phyloP scores from a whole-genome alignment of 2,329 filamentous ascomycete species.

The Juglanconis oblonga region DNA sequence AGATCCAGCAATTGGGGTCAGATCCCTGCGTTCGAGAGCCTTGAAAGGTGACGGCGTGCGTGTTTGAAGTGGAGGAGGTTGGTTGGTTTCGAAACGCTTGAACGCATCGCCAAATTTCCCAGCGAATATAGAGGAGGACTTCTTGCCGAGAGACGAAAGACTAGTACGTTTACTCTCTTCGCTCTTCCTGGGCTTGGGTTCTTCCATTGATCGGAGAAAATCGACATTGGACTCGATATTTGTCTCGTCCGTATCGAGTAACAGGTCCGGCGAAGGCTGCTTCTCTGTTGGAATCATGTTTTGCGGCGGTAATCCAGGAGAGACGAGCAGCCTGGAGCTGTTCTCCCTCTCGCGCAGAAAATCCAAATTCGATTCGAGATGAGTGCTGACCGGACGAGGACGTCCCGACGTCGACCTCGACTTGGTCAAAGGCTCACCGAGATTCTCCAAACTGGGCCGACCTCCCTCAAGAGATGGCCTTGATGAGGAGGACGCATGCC shows the following conservation, averaged over 20 bases:
- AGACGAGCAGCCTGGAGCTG: constrained; percentile 39
- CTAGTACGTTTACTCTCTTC: constrained; percentile 72
- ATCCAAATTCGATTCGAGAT: constrained; percentile 78
- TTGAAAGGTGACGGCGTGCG: constrained; percentile 50
- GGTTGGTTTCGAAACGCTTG: constrained; percentile 74
- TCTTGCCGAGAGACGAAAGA: constrained; percentile 66
- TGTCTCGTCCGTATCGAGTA: constrained; percentile 51
- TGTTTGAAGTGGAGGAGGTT: constrained; percentile 28
- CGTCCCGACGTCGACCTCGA: constrained; percentile 39
- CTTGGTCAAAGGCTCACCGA: constrained; percentile 56
- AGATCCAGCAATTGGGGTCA: constrained; percentile 73
- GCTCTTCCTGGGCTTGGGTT: constrained; percentile 56
- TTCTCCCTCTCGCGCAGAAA: constrained; percentile 76
- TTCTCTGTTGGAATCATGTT: constrained; percentile 31
- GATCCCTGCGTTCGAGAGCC: constrained; percentile 44
- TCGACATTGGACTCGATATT: constrained; percentile 79
- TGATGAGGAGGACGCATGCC: constrained; percentile 44
- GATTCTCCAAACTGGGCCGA: constrained; percentile 62
- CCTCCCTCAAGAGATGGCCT: constrained; percentile 70
- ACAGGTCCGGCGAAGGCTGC: constrained; percentile 38
- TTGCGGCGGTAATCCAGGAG: constrained; percentile 33
- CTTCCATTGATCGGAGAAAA: constrained; percentile 75
- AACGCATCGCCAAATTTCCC: constrained; percentile 93
- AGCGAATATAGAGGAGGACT: constrained; percentile 66
- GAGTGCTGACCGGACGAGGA: constrained; percentile 75